Conservation (phyloP, 148 eudicot species). For the Vaccinium corymbosum region DNA sequence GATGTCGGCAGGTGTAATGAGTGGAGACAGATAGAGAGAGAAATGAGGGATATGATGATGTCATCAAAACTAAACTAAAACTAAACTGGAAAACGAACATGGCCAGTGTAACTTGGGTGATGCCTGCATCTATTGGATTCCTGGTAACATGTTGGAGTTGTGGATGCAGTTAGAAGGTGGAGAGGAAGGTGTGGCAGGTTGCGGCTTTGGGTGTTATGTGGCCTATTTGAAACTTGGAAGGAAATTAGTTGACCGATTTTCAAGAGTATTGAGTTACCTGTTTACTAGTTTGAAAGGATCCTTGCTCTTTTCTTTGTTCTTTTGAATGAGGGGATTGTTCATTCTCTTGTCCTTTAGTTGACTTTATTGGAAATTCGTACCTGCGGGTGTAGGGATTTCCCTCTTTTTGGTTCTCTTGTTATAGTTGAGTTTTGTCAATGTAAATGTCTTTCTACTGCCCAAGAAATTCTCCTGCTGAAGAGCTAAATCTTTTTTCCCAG, state of each 20-base stretch:
- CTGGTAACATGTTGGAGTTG: neutral
- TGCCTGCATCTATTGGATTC: neutral
- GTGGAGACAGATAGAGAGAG: no score
- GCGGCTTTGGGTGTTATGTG: neutral
- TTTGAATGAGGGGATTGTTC: neutral
- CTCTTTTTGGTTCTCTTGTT: neutral
- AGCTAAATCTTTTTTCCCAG: neutral
- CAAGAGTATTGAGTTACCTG: neutral
- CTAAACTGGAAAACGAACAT: no score
- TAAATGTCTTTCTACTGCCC: neutral
- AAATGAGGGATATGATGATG: no score
- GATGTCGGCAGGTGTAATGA: no score
- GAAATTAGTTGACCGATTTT: neutral
- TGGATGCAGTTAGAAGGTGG: neutral
- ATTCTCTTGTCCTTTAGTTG: neutral
- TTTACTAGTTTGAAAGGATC: neutral
- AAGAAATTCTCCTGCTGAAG: neutral
- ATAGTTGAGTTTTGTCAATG: neutral
- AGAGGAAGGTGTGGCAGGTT: neutral
- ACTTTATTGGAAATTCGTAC: neutral
- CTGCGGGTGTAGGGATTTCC: neutral
- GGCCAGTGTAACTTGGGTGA: neutral
- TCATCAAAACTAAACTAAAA: no score
- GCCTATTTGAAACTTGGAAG: neutral
- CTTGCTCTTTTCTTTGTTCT: neutral